Evolutionary conservation across 139 green algal genomes (phyloP), one percentile per base, ranked within the genome.

Genomic region (Chlamydomonas urium): DNA sequence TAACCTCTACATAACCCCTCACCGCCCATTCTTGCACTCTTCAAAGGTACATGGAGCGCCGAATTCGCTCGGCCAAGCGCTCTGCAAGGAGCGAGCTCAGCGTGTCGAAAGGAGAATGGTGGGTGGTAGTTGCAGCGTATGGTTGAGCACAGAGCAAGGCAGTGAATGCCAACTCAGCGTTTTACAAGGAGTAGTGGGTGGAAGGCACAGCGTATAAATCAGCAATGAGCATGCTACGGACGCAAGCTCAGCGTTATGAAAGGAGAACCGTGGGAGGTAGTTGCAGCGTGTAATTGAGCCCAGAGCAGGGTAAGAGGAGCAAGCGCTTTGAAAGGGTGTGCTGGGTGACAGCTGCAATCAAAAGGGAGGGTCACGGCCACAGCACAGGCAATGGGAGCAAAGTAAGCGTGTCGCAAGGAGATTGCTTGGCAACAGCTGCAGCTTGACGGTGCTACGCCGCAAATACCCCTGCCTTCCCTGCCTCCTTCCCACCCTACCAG

Each of bases 91-190:
- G 79, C 42, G 91, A 96, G 76, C 81, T 97, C 0, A 89, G 78
- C 50, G 85, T 96, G 0, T 86, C 75, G 42, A 71, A 74, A 8
- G 90, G 92, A 10, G 91, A 95, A 23, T 97, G 92, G 90, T 87
- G 59, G 45, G 74, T 14, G 17, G 17, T 56, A 21, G 45, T 63
- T 31, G 56, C 56, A 31, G n/a, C 10, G 17, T 63, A 63, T 31
- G 56, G n/a, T 29, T 63, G 8, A 28, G 8, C 17, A 31, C 56
- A 37, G 14, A 17, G n/a, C n/a, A 6, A 63, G 33, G 34, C 31
- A 47, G 19, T 42, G 4, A 45, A 47, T 34, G 29, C 34, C 14
- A 8, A 6, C 19, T 56, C 17, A 21, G 17, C 21, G 21, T 56
- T 56, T 26, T 56, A 56, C 17, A 8, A 63, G 14, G 21, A 29